Conservation (phyloP, 2,329 filamentous ascomycete genomes). For the Westerdykella ornata region DNA sequence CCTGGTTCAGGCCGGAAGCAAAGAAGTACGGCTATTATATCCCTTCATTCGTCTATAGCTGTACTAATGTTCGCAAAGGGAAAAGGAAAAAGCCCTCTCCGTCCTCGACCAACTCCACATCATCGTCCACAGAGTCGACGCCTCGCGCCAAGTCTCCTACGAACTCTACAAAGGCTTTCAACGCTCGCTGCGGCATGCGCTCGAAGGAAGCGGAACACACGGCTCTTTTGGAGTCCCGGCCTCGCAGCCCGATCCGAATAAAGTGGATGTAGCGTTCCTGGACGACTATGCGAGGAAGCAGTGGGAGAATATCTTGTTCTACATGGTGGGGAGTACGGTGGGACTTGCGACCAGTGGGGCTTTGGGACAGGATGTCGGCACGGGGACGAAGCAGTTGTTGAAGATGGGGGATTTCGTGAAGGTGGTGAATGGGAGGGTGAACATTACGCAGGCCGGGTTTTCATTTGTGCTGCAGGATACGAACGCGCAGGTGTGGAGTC, state of each 20-base stretch:
- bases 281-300: constrained; percentile 80
- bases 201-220: constrained; percentile 79
- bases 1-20: constrained; percentile 70
- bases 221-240: constrained; percentile 88
- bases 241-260: constrained; percentile 53
- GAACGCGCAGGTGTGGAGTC: constrained; percentile 94
- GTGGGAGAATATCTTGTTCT: constrained; percentile 95
- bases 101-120: constrained; percentile 84
- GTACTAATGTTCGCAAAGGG: constrained; percentile 42
- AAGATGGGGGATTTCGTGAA: constrained; percentile 76
- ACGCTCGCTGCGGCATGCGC: constrained; percentile 72
- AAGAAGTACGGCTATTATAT: constrained; percentile 42
- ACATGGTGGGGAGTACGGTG: constrained; percentile 75
- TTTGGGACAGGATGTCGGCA: constrained; percentile 43
- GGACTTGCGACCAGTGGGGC: constrained; percentile 33
- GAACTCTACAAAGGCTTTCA: constrained; percentile 76
- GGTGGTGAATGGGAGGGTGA: constrained; percentile 48
- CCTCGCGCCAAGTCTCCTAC: constrained; percentile 62
- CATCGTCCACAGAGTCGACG: constrained; percentile 51
- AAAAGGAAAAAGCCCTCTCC: constrained; percentile 76
- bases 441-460: constrained; percentile 89
- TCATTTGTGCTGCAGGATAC: constrained; percentile 91
- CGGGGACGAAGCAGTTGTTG: constrained; percentile 74
- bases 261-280: constrained; percentile 64
- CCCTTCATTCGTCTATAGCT: background rate